Evolutionary conservation across 371 early-diverging fungal species (phyloP).

Genomic region (Rhizopus sp.): DNA sequence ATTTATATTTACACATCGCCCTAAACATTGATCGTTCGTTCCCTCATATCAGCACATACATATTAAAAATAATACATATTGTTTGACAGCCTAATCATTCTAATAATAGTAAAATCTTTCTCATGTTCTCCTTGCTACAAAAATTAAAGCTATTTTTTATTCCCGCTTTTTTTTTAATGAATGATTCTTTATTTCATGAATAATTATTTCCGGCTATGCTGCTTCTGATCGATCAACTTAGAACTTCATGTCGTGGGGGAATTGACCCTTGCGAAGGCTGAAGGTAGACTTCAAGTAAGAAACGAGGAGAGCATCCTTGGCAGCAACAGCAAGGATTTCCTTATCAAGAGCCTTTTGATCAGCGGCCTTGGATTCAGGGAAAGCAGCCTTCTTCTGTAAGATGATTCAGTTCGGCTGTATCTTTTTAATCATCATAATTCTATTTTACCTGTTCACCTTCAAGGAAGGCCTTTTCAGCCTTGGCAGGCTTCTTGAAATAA

Average conservation of each 20-base stretch:
- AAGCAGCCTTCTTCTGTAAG: slow-evolving; percentile 58
- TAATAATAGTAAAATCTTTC: not conserved
- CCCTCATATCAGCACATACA: not conserved
- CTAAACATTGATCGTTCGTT: not conserved
- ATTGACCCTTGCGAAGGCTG: slow-evolving; percentile 91
- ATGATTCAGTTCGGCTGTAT: not conserved
- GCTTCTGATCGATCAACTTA: slow-evolving; percentile 45
- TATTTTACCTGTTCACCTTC: slow-evolving; percentile 55
- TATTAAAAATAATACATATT: not conserved
- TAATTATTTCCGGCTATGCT: not conserved
- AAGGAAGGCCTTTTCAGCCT: slow-evolving; percentile 82
- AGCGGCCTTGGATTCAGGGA: slow-evolving; percentile 67
- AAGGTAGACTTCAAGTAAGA: slow-evolving; percentile 87
- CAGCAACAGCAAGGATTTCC: slow-evolving; percentile 74
- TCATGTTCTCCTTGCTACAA: not conserved
- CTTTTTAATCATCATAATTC: not conserved
- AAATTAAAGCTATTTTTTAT: not conserved
- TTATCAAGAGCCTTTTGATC: slow-evolving; percentile 89
- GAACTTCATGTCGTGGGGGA: slow-evolving; percentile 92
- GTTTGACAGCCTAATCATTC: not conserved
- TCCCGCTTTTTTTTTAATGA: slow-evolving; percentile 7
- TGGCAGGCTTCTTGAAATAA: slow-evolving; percentile 82
- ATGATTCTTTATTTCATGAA: not conserved
- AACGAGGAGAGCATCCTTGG: slow-evolving; percentile 80
- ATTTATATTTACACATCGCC: not conserved